Evolutionary conservation across 768 basidiomycete genomes (phyloP), one percentile per base, ranked within the genome.

Genomic region (Amanita subjunquillea): DNA sequence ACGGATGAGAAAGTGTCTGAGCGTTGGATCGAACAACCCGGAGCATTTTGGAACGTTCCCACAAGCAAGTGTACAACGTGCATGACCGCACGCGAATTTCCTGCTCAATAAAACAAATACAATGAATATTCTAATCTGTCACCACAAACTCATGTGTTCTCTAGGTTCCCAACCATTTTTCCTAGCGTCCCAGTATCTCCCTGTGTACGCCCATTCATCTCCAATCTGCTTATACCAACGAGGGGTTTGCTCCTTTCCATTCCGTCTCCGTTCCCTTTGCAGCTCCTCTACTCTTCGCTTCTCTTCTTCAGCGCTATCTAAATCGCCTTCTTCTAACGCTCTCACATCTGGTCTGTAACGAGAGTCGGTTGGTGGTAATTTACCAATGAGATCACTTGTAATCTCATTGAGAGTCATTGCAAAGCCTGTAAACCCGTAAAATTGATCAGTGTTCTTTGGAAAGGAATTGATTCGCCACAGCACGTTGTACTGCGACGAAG

Each of bases 101-200:
- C 17, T 17, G 17, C 17, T 17, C 1, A 17, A 17, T 17, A 17
- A 32, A 32, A 32, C 32, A 32, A 32, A 22, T 43, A 43, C 6
- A 29, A 17, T 17, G 17, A 17, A 17, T 17, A 17, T 17, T 17
- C 17, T 20, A 7, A 3, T 29, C 27, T 6, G 6, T 80, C 70
- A 89, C 87, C 87, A 90, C 37, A 90, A 69, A 9, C 80, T 67
- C 51, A 78, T 64, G 5, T 62, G 53, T 9, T 66, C 65, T 43
- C 67, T 10, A 32, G 32, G 72, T 59, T 78, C 80, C 87, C 86
- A 91, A 39, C 79, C 76, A 44, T 68, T 72, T 48, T 73, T 71
- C 57, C 85, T 75, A 32, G 77, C 74, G 59, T 92, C 89, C 90
- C 90, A 92, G 62, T 92, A 92, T 13, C 84, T 87, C 37, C 91